phyloP scores from a whole-genome alignment of 371 early-diverging fungal species.

The Dinochytrium kinnereticum region DNA sequence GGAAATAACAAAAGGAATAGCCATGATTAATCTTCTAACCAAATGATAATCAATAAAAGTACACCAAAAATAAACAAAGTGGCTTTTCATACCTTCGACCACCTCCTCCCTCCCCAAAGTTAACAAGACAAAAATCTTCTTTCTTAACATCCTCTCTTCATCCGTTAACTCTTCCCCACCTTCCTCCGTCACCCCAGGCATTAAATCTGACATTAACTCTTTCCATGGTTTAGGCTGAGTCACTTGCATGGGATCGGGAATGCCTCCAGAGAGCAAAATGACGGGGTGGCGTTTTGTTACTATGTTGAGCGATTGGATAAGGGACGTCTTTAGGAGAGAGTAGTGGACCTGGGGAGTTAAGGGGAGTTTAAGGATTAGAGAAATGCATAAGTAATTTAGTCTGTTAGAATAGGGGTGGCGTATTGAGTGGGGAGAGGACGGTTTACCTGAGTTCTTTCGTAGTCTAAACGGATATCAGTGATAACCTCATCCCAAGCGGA shows the following conservation, averaged over 20 bases:
- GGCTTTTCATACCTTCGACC: constrained; percentile 31
- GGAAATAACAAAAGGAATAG: not conserved
- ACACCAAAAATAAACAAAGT: too few relatives aligned
- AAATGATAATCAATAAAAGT: constrained; percentile 3
- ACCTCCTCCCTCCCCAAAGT: constrained; percentile 22
- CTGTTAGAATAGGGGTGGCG: too few relatives aligned
- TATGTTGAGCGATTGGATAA: constrained; percentile 27
- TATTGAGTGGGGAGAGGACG: too few relatives aligned
- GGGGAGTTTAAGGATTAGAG: not conserved
- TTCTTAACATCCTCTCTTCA: constrained; percentile 26
- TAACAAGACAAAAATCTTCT: constrained; percentile 35
- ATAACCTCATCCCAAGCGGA: constrained; percentile 37
- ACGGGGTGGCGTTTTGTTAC: constrained; percentile 25
- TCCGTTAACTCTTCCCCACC: constrained; percentile 16
- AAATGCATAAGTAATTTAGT: not conserved
- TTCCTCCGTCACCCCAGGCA: constrained; percentile 10
- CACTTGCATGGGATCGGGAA: constrained; percentile 28
- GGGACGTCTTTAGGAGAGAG: constrained; percentile 16
- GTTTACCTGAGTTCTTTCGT: constrained; percentile 28
- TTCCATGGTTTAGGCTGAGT: constrained; percentile 22
- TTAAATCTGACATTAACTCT: constrained; percentile 26
- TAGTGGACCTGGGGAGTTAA: constrained; percentile 16
- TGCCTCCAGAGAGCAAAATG: constrained; percentile 24
- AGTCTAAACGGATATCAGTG: constrained; percentile 28
- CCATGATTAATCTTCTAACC: too few relatives aligned